These are phyloP conservation scores for Hibiscus tridactylites DNA, from an alignment of 345 rosid species.

Conservation along the genomic window DNA sequence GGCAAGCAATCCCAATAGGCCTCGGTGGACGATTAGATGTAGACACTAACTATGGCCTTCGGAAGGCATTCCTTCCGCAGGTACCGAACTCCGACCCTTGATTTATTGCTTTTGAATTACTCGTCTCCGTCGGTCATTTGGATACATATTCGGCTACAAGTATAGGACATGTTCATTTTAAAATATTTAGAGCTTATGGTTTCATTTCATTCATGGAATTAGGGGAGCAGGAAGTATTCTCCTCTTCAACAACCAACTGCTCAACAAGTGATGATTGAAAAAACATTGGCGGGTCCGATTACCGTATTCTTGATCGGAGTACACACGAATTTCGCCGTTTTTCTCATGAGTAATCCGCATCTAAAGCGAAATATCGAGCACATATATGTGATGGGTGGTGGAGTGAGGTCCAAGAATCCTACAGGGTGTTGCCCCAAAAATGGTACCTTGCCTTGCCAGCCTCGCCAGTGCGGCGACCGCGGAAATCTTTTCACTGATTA, in stretches of 20 bases:
- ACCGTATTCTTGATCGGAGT: constrained; percentile 48
- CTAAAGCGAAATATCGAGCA: constrained; percentile 67
- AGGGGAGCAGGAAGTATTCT: constrained; percentile 70
- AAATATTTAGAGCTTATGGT: neutral
- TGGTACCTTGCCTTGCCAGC: constrained; percentile 36
- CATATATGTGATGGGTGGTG: constrained; percentile 85
- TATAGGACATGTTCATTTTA: neutral
- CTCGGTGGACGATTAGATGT: constrained; percentile 52
- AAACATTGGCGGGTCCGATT: constrained; percentile 58
- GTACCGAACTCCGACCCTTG: constrained; percentile 8
- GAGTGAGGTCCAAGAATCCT: constrained; percentile 55
- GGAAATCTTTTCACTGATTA: constrained; percentile 73
- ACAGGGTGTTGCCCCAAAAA: constrained; percentile 64
- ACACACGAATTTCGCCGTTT: constrained; percentile 68
- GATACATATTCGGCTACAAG: neutral
- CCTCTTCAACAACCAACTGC: constrained; percentile 74
- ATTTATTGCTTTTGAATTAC: neutral
- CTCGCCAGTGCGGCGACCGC: constrained; percentile 50
- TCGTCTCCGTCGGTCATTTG: too few species aligned
- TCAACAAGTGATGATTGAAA: constrained; percentile 66
- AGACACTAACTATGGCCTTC: constrained; percentile 61
- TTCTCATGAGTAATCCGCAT: constrained; percentile 70
- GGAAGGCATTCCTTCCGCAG: constrained; percentile 84
- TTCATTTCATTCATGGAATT: constrained; percentile 14
- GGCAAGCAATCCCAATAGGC: constrained; percentile 82